These are phyloP conservation scores for Vigna unguiculata DNA, from an alignment of 306 rosid genomes.

Conservation along the genomic window DNA sequence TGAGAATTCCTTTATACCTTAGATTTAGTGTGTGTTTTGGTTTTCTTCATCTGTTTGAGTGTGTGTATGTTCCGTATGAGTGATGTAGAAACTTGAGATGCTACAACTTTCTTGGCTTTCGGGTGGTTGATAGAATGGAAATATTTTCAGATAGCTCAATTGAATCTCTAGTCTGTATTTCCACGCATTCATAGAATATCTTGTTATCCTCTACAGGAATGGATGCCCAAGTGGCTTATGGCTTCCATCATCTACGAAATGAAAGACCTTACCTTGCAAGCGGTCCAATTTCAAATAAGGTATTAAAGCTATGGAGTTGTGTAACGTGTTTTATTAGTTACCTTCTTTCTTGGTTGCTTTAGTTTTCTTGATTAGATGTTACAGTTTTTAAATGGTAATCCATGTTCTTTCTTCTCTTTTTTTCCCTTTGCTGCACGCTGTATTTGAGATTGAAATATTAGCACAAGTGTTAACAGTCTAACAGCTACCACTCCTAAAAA, in stretches of 20 bases:
- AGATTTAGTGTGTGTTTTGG: conserved; percentile 6
- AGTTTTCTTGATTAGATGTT: conserved; percentile 30
- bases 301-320: conserved; percentile 39
- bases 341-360: conserved; percentile 17
- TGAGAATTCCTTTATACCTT: conserved; percentile 25
- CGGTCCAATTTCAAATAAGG: conserved; percentile 96
- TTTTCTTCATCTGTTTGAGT: conserved; percentile 11
- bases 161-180: conserved; percentile 33
- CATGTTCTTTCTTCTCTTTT: neutral
- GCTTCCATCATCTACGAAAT: conserved; percentile 91
- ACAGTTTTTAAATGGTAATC: conserved; percentile 22
- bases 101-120: conserved; percentile 17
- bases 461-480: conserved; percentile 26
- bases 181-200: conserved; percentile 18
- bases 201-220: conserved; percentile 71
- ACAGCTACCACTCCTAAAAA: neutral
- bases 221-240: conserved; percentile 99
- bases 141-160: conserved; percentile 4
- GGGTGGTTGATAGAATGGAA: conserved; percentile 25
- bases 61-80: neutral
- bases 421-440: neutral
- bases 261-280: conserved; percentile 93
- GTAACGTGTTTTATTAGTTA: conserved; percentile 15
- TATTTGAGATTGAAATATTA: conserved; percentile 4
- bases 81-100: conserved; percentile 17